A percentile compares a stretch with the other conserved stretches of the same genome.
phyloP scores from a whole-genome alignment of 371 early-diverging fungal species.

The Mortierella sp. region DNA sequence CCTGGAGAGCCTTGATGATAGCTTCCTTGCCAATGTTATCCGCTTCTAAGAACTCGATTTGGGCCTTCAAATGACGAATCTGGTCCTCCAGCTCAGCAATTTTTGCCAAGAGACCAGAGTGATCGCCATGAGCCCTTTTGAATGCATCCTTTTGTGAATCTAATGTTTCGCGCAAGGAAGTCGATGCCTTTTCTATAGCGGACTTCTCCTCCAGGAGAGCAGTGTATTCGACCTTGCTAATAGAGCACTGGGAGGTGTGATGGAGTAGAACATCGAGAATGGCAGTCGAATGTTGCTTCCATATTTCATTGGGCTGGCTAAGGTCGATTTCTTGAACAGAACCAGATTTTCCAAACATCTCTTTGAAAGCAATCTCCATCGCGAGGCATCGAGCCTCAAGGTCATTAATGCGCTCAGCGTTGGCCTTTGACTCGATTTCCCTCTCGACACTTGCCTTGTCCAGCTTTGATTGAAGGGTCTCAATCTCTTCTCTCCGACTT shows the following conservation, averaged over 20 bases:
- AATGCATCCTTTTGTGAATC: slow-evolving; percentile 14
- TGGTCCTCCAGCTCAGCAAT: slow-evolving; percentile 44
- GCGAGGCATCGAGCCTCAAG: slow-evolving; percentile 28
- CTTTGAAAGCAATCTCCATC: slow-evolving; percentile 33
- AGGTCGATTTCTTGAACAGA: slow-evolving; percentile 4
- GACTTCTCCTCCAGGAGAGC: slow-evolving; percentile 27
- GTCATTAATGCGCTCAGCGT: slow-evolving; percentile 15
- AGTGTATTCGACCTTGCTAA: slow-evolving; percentile 29
- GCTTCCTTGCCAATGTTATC: slow-evolving; percentile 55
- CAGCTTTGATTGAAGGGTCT: slow-evolving; percentile 13
- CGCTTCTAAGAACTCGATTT: slow-evolving; percentile 47
- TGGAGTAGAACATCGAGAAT: slow-evolving; percentile 16
- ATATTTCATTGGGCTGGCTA: background rate
- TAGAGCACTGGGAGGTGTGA: slow-evolving; percentile 22
- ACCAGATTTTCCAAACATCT: slow-evolving; percentile 23
- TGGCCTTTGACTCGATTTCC: slow-evolving; percentile 17
- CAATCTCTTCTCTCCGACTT: slow-evolving; percentile 6
- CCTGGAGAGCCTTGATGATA: slow-evolving; percentile 46
- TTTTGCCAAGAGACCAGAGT: slow-evolving; percentile 24
- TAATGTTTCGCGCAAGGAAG: slow-evolving; percentile 4
- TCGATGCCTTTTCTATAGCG: background rate
- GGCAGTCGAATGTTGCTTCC: slow-evolving; percentile 27
- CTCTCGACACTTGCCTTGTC: background rate
- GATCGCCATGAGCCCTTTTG: slow-evolving; percentile 15
- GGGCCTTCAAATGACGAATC: slow-evolving; percentile 30